Conservation (phyloP, 1,139 yeast genomes). For the Taphrina sp. region DNA sequence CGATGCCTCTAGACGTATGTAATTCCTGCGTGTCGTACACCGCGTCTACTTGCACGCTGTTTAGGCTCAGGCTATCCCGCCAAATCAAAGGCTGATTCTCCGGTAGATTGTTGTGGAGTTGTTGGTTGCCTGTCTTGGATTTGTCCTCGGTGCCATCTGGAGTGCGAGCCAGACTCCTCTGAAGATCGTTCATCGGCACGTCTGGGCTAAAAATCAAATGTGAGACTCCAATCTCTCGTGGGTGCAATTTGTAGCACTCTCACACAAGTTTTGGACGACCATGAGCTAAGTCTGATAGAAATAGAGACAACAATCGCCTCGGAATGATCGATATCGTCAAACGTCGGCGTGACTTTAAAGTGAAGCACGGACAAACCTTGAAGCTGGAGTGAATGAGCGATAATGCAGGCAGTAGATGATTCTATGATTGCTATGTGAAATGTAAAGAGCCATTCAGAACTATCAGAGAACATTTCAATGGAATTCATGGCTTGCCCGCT, state of each 20-base stretch:
- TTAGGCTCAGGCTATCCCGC: not conserved
- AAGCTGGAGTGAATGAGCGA: too few species aligned
- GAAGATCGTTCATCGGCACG: slow-evolving; percentile 16
- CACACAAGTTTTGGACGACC: too few species aligned
- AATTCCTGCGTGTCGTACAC: too few species aligned
- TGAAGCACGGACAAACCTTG: slow-evolving; percentile 7
- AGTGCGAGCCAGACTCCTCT: slow-evolving; percentile 17
- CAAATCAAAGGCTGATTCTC: too few species aligned
- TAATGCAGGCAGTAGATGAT: too few species aligned
- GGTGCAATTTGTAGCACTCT: not conserved
- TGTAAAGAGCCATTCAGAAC: too few species aligned
- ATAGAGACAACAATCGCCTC: slow-evolving; percentile 2
- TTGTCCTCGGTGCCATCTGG: slow-evolving; percentile 5
- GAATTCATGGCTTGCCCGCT: too few species aligned
- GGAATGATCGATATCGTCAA: slow-evolving; percentile 26
- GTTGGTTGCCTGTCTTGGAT: slow-evolving; percentile 5
- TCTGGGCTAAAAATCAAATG: slow-evolving; percentile 24
- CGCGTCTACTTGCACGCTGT: too few species aligned
- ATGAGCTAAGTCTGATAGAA: not conserved
- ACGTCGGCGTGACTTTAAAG: slow-evolving; percentile 17
- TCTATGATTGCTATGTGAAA: too few species aligned
- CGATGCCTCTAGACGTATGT: slow-evolving; percentile 23
- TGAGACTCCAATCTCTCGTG: too few species aligned
- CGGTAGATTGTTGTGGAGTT: slow-evolving; percentile 22
- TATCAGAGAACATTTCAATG: too few species aligned